A percentile compares a stretch with the other conserved stretches of the same genome.
Conservation (phyloP, 345 rosid genomes). For the Barbarea vulgaris region DNA sequence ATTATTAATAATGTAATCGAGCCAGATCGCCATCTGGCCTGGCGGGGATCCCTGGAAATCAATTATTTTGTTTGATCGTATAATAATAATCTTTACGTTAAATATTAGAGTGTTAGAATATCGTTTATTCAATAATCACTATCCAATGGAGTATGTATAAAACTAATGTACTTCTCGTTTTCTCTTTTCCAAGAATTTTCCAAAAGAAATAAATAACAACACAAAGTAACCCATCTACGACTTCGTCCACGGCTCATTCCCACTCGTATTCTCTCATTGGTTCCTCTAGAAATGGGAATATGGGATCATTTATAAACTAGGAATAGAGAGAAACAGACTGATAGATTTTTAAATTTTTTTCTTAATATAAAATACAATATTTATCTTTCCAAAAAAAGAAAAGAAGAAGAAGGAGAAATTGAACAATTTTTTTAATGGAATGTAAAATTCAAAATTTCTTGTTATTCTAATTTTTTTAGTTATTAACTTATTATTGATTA, state of each 20-base stretch:
- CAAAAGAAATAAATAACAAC: neutral
- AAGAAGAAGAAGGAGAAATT: no score
- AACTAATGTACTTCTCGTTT: neutral
- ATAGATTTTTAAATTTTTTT: no score
- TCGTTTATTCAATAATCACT: no score
- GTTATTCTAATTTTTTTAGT: neutral
- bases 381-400: no score
- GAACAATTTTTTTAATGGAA: no score
- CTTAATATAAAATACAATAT: neutral
- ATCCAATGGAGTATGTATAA: no score
- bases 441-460: neutral
- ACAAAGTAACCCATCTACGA: slow-evolving; percentile 22
- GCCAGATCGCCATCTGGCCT: slow-evolving; percentile 1
- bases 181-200: slow-evolving; percentile 11
- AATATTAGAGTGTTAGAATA: no score
- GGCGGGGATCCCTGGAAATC: slow-evolving; percentile 10
- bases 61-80: slow-evolving; percentile 8
- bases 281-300: neutral
- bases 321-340: neutral
- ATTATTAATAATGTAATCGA: slow-evolving; percentile 12
- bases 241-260: slow-evolving; percentile 30
- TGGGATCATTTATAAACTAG: neutral
- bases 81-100: neutral
- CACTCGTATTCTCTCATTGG: neutral
- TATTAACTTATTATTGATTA: neutral